phyloP scores from a whole-genome alignment of 106 monocot genomes.

The Xerophyta viscosa region DNA sequence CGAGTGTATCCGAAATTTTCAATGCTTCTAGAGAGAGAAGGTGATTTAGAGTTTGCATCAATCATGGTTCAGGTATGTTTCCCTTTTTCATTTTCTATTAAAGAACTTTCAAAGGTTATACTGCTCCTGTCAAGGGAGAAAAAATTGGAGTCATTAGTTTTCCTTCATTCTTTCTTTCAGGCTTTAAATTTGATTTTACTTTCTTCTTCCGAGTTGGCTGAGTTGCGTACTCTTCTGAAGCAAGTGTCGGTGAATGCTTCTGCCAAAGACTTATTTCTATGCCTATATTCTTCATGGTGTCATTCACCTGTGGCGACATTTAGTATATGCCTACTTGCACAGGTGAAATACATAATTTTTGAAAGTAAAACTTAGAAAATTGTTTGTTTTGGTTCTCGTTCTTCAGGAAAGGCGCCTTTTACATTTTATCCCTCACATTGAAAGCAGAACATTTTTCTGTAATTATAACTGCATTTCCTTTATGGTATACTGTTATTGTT shows the following conservation, averaged over 20 bases:
- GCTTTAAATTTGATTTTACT: conserved; percentile 97
- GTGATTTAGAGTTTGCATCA: conserved; percentile 78
- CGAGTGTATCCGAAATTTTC: conserved; percentile 84
- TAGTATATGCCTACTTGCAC: conserved; percentile 85
- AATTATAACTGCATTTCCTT: too few species aligned
- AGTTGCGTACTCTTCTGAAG: conserved; percentile 64
- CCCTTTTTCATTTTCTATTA: too few species aligned
- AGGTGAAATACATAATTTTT: conserved; percentile 33
- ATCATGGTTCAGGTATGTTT: conserved; percentile 92
- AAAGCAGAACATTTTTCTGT: too few species aligned
- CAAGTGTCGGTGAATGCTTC: conserved; percentile 54
- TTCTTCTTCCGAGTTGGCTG: conserved; percentile 85
- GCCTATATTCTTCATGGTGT: conserved; percentile 93
- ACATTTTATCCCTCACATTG: too few species aligned
- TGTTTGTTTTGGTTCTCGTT: too few species aligned
- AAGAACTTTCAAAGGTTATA: not conserved
- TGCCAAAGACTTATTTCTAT: conserved; percentile 73
- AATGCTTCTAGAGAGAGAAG: conserved; percentile 67
- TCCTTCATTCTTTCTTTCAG: conserved; percentile 36
- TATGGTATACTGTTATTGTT: too few species aligned
- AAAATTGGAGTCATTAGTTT: not conserved
- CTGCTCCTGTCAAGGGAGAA: too few species aligned
- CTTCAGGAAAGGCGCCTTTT: too few species aligned
- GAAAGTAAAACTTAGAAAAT: too few species aligned
- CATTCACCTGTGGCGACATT: conserved; percentile 97